These are phyloP conservation scores for Colletotrichum karsti DNA, from an alignment of 2,329 filamentous ascomycete genomes.

Conservation along the genomic window DNA sequence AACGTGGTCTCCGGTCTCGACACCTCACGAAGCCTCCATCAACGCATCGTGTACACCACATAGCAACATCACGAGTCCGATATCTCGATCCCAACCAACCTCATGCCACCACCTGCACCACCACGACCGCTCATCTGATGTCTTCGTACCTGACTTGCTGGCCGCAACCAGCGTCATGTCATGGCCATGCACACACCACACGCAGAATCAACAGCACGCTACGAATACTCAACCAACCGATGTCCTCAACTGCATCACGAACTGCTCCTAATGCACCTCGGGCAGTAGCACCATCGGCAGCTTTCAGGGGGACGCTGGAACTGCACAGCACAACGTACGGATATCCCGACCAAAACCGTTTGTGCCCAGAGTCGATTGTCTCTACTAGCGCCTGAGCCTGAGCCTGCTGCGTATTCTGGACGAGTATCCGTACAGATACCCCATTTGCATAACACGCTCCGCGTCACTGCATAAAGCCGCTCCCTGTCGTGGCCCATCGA, in stretches of 20 bases:
- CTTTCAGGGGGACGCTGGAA: background rate
- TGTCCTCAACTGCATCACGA: background rate
- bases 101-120: background rate
- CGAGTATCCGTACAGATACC: too few species aligned
- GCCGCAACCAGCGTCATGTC: slow-evolving; percentile 14
- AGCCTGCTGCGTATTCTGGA: too few species aligned
- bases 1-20: too few species aligned
- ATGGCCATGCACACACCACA: slow-evolving; percentile 18
- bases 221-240: background rate
- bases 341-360: slow-evolving; percentile 15
- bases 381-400: background rate
- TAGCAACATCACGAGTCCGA: background rate
- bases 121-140: background rate
- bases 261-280: background rate
- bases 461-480: slow-evolving; percentile 19
- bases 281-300: background rate
- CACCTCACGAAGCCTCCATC: background rate
- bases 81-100: slow-evolving; percentile 19
- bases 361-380: background rate
- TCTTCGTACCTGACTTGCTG: slow-evolving; percentile 25
- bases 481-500: slow-evolving; percentile 13
- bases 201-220: slow-evolving; percentile 9
- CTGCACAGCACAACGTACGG: background rate
- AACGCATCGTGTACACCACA: background rate
- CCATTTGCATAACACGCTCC: slow-evolving; percentile 20